Evolutionary conservation across 257 asterid genomes (phyloP).

Genomic region (Nicotiana attenuata): DNA sequence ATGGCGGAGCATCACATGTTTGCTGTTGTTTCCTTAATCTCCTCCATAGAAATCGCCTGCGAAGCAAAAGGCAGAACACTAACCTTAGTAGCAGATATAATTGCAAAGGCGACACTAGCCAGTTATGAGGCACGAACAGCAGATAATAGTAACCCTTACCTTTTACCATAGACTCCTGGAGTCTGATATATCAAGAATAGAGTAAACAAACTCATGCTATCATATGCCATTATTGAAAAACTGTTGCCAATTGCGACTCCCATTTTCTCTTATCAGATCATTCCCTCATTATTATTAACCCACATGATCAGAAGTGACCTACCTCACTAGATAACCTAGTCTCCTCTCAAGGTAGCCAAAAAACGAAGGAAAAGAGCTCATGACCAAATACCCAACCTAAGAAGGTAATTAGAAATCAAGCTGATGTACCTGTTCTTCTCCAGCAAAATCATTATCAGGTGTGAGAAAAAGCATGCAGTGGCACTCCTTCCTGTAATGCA

Average conservation of each 20-base stretch:
- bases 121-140: not conserved
- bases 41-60: conserved; percentile 69
- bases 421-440: conserved; percentile 73
- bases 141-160: not conserved
- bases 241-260: not conserved
- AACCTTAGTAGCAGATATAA: not conserved
- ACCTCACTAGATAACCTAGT: not conserved
- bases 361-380: not conserved
- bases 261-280: not conserved
- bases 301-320: not conserved
- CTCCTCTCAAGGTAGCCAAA: not conserved
- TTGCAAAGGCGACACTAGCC: not conserved
- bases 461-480: conserved; percentile 97
- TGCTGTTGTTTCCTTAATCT: conserved; percentile 77
- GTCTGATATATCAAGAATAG: not conserved
- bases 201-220: not conserved
- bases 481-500: conserved; percentile 68
- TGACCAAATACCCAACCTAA: not conserved
- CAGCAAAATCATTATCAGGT: conserved; percentile 88
- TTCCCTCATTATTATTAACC: not conserved
- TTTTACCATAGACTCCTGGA: not conserved
- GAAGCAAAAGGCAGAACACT: conserved; percentile 8
- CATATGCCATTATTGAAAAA: not conserved
- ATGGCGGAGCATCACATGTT: conserved; percentile 45
- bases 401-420: not conserved